Evolutionary conservation across 2,329 filamentous ascomycete species (phyloP).

Genomic region (Claviceps purpurea): DNA sequence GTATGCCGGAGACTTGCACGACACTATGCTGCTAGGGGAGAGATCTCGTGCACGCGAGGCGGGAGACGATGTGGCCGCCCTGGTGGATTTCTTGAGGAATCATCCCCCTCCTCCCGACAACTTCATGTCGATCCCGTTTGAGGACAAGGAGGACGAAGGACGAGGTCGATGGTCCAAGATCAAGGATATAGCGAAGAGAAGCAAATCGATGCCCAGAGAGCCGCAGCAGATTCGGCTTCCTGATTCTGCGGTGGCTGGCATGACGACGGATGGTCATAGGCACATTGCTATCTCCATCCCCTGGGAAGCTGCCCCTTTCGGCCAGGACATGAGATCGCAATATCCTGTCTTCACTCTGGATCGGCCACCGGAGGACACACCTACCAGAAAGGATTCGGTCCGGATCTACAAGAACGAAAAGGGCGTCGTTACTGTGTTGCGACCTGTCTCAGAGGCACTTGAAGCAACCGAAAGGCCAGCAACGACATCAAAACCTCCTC

Average conservation of each 20-base stretch:
- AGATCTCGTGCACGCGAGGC: slow-evolving; percentile 8
- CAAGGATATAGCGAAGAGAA: slow-evolving; percentile 25
- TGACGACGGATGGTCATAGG: slow-evolving; percentile 37
- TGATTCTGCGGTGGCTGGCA: slow-evolving; percentile 41
- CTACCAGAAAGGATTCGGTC: slow-evolving; percentile 9
- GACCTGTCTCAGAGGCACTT: slow-evolving; percentile 15
- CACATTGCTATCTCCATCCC: slow-evolving; percentile 51
- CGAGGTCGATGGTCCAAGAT: slow-evolving; percentile 29
- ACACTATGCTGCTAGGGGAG: background rate
- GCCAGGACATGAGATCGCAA: slow-evolving; percentile 18
- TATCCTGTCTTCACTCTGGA: slow-evolving; percentile 18
- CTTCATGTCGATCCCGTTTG: slow-evolving; percentile 32
- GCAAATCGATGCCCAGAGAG: slow-evolving; percentile 19
- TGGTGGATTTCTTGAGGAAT: slow-evolving; percentile 37
- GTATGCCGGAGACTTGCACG: slow-evolving; percentile 3
- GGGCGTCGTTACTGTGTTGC: slow-evolving; percentile 23
- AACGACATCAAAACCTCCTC: background rate
- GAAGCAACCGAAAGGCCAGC: slow-evolving; percentile 5
- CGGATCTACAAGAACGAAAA: slow-evolving; percentile 21
- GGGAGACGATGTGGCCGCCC: slow-evolving; percentile 18
- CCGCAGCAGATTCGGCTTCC: slow-evolving; percentile 29
- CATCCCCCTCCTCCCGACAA: slow-evolving; percentile 35
- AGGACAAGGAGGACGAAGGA: slow-evolving; percentile 15
- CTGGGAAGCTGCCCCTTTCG: slow-evolving; percentile 32
- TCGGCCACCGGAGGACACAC: slow-evolving; percentile 3